Conservation (phyloP, 2,329 filamentous ascomycete species). For the Diaporthe humulicola region DNA sequence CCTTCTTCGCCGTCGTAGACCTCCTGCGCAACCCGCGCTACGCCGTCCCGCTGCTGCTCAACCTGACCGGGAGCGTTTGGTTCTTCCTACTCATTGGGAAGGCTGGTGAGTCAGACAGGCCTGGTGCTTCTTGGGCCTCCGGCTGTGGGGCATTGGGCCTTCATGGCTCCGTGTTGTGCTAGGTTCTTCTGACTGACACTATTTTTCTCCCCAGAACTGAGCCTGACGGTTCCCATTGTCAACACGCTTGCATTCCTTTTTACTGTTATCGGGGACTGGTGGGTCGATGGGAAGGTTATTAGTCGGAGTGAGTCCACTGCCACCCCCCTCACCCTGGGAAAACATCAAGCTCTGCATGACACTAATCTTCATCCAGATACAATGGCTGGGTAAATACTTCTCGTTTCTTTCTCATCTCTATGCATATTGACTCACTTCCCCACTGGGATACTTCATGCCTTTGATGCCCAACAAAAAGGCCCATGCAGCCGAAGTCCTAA, state of each 20-base stretch:
- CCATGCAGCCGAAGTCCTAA: background rate
- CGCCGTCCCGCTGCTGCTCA: conserved; percentile 85
- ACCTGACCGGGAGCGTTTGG: conserved; percentile 94
- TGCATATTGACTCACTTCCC: background rate
- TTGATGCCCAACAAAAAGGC: background rate
- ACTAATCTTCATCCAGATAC: conserved; percentile 69
- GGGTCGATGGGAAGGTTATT: conserved; percentile 92
- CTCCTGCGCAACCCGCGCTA: conserved; percentile 86
- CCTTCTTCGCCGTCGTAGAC: conserved; percentile 82
- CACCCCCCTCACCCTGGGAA: background rate
- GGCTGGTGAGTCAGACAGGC: conserved; percentile 58
- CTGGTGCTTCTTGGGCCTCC: background rate
- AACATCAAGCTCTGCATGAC: background rate
- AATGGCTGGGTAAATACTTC: conserved; percentile 65
- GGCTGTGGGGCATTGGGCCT: conserved; percentile 18
- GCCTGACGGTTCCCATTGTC: conserved; percentile 92
- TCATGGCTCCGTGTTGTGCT: background rate
- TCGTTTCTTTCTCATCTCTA: too few species aligned
- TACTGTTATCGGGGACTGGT: conserved; percentile 95
- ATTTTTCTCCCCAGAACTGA: conserved; percentile 74
- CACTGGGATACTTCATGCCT: background rate
- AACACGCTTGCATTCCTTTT: conserved; percentile 97
- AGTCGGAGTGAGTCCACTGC: conserved; percentile 72
- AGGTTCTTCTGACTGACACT: background rate
- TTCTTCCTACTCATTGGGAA: conserved; percentile 95